phyloP scores from a whole-genome alignment of 1,139 yeast genomes.

The Candida frijolesensis region DNA sequence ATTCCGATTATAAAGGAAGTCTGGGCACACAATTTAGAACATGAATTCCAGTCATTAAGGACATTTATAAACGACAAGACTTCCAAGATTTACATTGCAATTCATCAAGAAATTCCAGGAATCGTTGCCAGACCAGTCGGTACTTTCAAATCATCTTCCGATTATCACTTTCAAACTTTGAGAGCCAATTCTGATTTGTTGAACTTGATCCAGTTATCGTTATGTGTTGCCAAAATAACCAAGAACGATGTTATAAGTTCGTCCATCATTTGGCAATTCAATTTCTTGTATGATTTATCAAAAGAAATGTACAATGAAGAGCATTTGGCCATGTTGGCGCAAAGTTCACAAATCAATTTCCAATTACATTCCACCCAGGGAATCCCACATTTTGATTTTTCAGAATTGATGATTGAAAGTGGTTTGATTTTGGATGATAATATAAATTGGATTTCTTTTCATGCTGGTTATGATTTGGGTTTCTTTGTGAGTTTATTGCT shows the following conservation, averaged over 20 bases:
- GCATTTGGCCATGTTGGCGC: constrained; percentile 64
- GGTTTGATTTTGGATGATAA: constrained; percentile 77
- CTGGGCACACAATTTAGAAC: constrained; percentile 83
- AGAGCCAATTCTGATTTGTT: constrained; percentile 88
- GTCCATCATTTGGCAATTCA: constrained; percentile 91
- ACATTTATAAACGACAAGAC: constrained; percentile 66
- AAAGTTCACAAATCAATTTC: constrained; percentile 84
- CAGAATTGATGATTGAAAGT: constrained; percentile 82
- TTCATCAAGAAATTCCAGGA: constrained; percentile 93
- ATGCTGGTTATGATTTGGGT: constrained; percentile 94
- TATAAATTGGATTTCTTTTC: constrained; percentile 89
- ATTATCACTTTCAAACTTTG: constrained; percentile 94
- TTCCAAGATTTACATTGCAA: constrained; percentile 62
- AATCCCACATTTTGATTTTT: constrained; percentile 76
- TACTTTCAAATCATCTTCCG: constrained; percentile 85
- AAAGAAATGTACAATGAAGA: constrained; percentile 85
- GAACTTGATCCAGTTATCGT: constrained; percentile 83
- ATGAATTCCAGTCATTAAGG: constrained; percentile 76
- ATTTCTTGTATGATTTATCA: constrained; percentile 76
- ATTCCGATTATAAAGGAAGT: constrained; percentile 64
- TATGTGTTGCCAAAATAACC: constrained; percentile 73
- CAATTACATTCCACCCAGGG: constrained; percentile 77
- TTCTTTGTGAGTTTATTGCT: constrained; percentile 78
- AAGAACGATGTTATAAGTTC: constrained; percentile 65
- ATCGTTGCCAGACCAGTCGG: constrained; percentile 97